phyloP scores from a whole-genome alignment of 208 protist genomes.

The Trypanosoma vivax region DNA sequence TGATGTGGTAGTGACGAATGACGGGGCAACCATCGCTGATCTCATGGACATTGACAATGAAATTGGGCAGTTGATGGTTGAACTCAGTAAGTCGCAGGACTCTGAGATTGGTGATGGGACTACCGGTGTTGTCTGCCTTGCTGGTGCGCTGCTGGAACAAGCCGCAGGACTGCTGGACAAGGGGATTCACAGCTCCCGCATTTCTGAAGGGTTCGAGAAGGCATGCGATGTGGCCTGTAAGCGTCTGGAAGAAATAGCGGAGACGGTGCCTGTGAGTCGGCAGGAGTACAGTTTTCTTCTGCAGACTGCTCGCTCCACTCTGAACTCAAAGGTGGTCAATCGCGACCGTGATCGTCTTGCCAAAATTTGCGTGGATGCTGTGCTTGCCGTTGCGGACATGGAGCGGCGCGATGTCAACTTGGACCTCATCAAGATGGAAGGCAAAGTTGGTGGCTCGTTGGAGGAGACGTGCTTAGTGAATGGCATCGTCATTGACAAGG shows the following conservation, averaged over 20 bases:
- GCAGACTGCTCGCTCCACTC: conserved; percentile 96
- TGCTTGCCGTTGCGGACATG: conserved; percentile 98
- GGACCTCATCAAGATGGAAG: conserved; percentile 99
- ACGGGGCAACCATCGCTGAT: conserved; percentile 99
- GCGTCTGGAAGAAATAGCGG: conserved; percentile 89
- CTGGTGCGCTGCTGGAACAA: conserved; percentile 98
- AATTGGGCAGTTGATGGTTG: conserved; percentile 99
- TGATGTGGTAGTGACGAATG: conserved; percentile 99
- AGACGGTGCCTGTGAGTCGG: conserved; percentile 61
- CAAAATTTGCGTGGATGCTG: conserved; percentile 98
- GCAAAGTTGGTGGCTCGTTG: conserved; percentile 95
- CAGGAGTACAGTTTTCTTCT: conserved; percentile 91
- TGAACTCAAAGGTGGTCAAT: conserved; percentile 99
- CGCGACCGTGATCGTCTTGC: conserved; percentile 95
- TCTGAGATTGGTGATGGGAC: conserved; percentile 99
- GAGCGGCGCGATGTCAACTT: conserved; percentile 99
- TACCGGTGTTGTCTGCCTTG: conserved; percentile 99
- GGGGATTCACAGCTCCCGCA: conserved; percentile 98
- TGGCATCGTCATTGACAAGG: conserved; percentile 99
- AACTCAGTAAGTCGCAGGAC: conserved; percentile 99
- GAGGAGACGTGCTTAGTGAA: conserved; percentile 97
- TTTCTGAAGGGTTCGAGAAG: conserved; percentile 98
- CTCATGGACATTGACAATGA: conserved; percentile 99
- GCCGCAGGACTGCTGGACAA: conserved; percentile 94
- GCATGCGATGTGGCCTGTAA: conserved; percentile 94